Conservation (phyloP, 2,329 filamentous ascomycete genomes). For the Bipolaris oryzae region DNA sequence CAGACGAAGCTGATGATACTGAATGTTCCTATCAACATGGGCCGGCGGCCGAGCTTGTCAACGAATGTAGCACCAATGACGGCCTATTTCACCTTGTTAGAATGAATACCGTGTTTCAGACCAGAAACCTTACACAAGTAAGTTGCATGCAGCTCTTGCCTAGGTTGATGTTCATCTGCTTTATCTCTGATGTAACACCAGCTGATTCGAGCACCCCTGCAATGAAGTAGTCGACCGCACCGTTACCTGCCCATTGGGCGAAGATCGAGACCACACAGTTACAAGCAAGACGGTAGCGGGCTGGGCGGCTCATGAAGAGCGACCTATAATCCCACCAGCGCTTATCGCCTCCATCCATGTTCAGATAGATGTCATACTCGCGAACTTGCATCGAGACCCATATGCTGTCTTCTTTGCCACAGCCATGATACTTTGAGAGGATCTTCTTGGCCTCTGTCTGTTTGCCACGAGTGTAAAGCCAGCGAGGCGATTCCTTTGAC, state of each 20-base stretch:
- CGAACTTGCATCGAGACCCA: slow-evolving; percentile 40
- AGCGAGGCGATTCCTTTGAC: slow-evolving; percentile 53
- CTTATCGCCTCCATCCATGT: slow-evolving; percentile 62
- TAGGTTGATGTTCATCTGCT: slow-evolving; percentile 47
- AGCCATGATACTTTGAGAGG: slow-evolving; percentile 62
- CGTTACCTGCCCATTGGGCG: slow-evolving; percentile 53
- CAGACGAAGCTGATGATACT: slow-evolving; percentile 32
- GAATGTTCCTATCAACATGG: slow-evolving; percentile 40
- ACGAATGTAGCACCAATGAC: slow-evolving; percentile 44
- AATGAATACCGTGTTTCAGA: no score
- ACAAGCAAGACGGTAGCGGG: slow-evolving; percentile 58
- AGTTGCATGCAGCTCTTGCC: slow-evolving; percentile 44
- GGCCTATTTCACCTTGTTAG: slow-evolving; percentile 21
- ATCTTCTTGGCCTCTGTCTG: slow-evolving; percentile 60
- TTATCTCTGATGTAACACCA: slow-evolving; percentile 41
- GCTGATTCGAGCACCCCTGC: slow-evolving; percentile 43
- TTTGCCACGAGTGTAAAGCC: slow-evolving; percentile 61
- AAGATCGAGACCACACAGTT: slow-evolving; percentile 61
- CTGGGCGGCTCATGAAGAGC: slow-evolving; percentile 56
- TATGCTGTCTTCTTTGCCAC: slow-evolving; percentile 48
- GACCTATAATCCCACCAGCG: slow-evolving; percentile 64
- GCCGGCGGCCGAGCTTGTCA: slow-evolving; percentile 41
- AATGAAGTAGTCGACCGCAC: slow-evolving; percentile 42
- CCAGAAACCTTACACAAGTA: slow-evolving; percentile 27
- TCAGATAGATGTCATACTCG: slow-evolving; percentile 57